Evolutionary conservation across 2,329 filamentous ascomycete genomes (phyloP).

Genomic region (Aciculosporium take): DNA sequence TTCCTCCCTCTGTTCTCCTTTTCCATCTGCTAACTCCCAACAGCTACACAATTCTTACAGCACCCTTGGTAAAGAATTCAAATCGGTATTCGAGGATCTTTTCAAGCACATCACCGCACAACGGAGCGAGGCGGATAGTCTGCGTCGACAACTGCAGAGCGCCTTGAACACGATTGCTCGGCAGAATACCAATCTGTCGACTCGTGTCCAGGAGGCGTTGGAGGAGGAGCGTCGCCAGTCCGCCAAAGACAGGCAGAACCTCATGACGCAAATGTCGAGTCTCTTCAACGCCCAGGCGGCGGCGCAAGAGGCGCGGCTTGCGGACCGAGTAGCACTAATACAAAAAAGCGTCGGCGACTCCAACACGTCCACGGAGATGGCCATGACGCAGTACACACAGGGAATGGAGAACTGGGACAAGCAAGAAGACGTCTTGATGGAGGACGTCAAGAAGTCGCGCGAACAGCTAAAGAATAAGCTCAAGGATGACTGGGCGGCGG

Average conservation of each 20-base stretch:
- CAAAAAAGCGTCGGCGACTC: slow-evolving; percentile 50
- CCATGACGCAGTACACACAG: slow-evolving; percentile 49
- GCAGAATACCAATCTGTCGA: slow-evolving; percentile 52
- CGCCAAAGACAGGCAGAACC: slow-evolving; percentile 55
- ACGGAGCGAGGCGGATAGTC: slow-evolving; percentile 56
- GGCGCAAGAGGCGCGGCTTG: slow-evolving; percentile 57
- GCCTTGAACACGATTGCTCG: slow-evolving; percentile 55
- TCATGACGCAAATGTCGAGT: slow-evolving; percentile 64
- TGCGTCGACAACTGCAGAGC: slow-evolving; percentile 57
- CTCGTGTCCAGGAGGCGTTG: slow-evolving; percentile 52
- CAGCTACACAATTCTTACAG: slow-evolving; percentile 75
- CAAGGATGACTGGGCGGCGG: slow-evolving; percentile 71
- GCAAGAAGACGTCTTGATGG: slow-evolving; percentile 53
- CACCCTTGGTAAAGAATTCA: slow-evolving; percentile 72
- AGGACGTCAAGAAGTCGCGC: slow-evolving; percentile 56
- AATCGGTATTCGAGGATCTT: slow-evolving; percentile 68
- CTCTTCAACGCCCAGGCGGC: slow-evolving; percentile 64
- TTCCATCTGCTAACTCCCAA: not conserved
- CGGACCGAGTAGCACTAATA: slow-evolving; percentile 46
- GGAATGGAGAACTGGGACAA: slow-evolving; percentile 63
- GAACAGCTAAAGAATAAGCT: slow-evolving; percentile 70
- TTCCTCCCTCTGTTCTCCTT: slow-evolving; percentile 19
- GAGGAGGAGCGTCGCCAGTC: slow-evolving; percentile 64
- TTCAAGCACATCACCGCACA: slow-evolving; percentile 62
- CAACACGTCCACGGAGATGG: slow-evolving; percentile 49